These are phyloP conservation scores for Corynascus novoguineensis DNA, from an alignment of 495 filamentous ascomycete species.

Conservation along the genomic window DNA sequence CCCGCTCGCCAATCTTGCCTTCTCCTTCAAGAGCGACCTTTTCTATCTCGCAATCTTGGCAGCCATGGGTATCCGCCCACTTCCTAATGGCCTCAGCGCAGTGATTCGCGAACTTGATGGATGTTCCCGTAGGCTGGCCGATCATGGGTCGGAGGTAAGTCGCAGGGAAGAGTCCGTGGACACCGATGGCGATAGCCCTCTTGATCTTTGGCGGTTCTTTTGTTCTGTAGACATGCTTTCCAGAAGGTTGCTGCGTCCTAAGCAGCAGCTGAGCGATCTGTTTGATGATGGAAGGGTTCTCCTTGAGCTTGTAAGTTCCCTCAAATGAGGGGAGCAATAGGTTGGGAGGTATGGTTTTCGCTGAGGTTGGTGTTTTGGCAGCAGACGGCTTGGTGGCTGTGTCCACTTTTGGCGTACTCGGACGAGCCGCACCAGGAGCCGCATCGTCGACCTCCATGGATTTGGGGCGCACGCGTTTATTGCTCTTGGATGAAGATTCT, in stretches of 20 bases:
- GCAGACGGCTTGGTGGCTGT: conserved; percentile 23
- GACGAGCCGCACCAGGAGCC: conserved; percentile 29
- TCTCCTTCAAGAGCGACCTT: conserved; percentile 96
- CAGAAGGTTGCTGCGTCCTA: conserved; percentile 52
- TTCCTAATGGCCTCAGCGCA: conserved; percentile 76
- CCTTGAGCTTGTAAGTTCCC: conserved; percentile 60
- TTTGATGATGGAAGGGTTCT: conserved; percentile 65
- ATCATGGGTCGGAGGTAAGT: conserved; percentile 76
- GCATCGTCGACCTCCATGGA: conserved; percentile 45
- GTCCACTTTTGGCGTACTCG: conserved; percentile 34
- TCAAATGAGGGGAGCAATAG: conserved; percentile 63
- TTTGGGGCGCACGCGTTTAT: conserved; percentile 45
- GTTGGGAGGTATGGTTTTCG: conserved; percentile 47
- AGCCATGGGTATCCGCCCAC: conserved; percentile 67
- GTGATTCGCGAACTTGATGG: conserved; percentile 84
- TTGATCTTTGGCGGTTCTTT: conserved; percentile 65
- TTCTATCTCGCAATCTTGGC: conserved; percentile 64
- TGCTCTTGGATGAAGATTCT: conserved; percentile 35
- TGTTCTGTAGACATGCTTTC: conserved; percentile 67
- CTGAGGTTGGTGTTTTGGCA: conserved; percentile 28
- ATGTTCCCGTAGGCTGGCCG: conserved; percentile 92
- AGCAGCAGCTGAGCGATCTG: conserved; percentile 63
- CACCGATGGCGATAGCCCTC: conserved; percentile 83
- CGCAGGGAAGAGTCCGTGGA: conserved; percentile 92
- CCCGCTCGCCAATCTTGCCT: conserved; percentile 85